phyloP scores from a whole-genome alignment of 768 basidiomycete species.

The Coprinopsis cinerea region DNA sequence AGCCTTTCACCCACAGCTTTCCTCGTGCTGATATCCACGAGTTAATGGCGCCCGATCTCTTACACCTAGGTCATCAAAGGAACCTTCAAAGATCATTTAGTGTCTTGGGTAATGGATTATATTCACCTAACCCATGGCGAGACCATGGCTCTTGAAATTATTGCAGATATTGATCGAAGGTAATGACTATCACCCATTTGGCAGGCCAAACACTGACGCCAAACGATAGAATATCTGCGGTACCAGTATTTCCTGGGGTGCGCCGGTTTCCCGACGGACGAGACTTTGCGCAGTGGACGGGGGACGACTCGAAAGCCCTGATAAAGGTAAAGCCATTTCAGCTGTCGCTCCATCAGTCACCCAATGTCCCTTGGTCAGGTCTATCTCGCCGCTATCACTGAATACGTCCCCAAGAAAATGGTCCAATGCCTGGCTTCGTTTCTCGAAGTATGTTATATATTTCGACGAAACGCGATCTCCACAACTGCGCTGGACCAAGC shows the following conservation, averaged over 20 bases:
- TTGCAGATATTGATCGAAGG: constrained; percentile 27
- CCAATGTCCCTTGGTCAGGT: constrained; percentile 13
- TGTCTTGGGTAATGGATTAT: constrained; percentile 26
- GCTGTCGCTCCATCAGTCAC: not conserved
- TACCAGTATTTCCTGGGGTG: constrained; percentile 21
- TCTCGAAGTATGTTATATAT: constrained; percentile 24
- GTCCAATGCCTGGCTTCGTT: constrained; percentile 20
- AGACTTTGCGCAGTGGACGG: constrained; percentile 32
- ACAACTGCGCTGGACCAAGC: constrained; percentile 9
- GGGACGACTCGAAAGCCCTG: constrained; percentile 31
- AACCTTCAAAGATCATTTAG: constrained; percentile 33
- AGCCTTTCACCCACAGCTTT: constrained; percentile 31
- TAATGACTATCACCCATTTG: constrained; percentile 7
- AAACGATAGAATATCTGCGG: constrained; percentile 21
- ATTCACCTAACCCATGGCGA: constrained; percentile 15
- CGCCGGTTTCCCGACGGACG: constrained; percentile 24
- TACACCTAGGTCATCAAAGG: constrained; percentile 32
- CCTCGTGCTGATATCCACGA: constrained; percentile 31
- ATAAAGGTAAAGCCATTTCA: constrained; percentile 26
- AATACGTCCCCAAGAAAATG: constrained; percentile 22
- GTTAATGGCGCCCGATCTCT: constrained; percentile 24
- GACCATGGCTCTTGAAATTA: constrained; percentile 15
- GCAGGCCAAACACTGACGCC: not conserved
- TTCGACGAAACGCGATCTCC: constrained; percentile 17
- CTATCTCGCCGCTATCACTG: constrained; percentile 22